Evolutionary conservation across 306 rosid species (phyloP).

Genomic region (Cicer chorassanicum): DNA sequence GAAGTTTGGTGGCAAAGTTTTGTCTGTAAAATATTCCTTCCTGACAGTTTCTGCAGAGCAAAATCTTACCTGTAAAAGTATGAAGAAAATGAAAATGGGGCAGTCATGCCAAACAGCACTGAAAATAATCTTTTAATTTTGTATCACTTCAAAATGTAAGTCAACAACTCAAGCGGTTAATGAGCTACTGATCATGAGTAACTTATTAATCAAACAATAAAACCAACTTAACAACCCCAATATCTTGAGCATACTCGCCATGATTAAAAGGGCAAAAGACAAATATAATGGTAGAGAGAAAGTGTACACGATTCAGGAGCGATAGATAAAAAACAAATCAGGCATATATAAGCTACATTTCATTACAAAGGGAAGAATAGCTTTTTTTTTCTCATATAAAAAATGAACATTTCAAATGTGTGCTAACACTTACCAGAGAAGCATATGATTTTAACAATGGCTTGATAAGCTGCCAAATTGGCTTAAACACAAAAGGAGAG

Average conservation of each 20-base stretch:
- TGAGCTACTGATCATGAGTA: neutral
- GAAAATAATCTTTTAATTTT: conserved; percentile 34
- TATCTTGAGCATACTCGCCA: conserved; percentile 4
- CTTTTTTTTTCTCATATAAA: conserved; percentile 25
- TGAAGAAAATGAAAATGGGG: conserved; percentile 27
- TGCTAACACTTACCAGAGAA: conserved; percentile 67
- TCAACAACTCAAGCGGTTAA: neutral
- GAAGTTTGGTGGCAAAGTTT: conserved; percentile 67
- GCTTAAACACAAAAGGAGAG: conserved; percentile 87
- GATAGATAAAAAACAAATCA: conserved; percentile 17
- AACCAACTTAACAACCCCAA: conserved; percentile 15
- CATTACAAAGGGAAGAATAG: neutral
- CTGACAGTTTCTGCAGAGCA: conserved; percentile 76
- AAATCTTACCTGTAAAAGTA: conserved; percentile 73
- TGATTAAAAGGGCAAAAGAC: neutral
- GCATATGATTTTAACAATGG: conserved; percentile 84
- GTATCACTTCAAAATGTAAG: conserved; percentile 37
- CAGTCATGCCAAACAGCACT: conserved; percentile 15
- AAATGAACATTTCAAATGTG: neutral
- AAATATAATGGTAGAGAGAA: conserved; percentile 29
- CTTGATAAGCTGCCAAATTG: conserved; percentile 81
- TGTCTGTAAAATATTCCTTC: conserved; percentile 77
- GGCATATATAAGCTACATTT: conserved; percentile 9
- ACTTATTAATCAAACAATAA: conserved; percentile 13
- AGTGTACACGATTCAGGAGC: neutral